Conservation (phyloP, 2,329 filamentous ascomycete species). For the Tolypocladium guangdongense region DNA sequence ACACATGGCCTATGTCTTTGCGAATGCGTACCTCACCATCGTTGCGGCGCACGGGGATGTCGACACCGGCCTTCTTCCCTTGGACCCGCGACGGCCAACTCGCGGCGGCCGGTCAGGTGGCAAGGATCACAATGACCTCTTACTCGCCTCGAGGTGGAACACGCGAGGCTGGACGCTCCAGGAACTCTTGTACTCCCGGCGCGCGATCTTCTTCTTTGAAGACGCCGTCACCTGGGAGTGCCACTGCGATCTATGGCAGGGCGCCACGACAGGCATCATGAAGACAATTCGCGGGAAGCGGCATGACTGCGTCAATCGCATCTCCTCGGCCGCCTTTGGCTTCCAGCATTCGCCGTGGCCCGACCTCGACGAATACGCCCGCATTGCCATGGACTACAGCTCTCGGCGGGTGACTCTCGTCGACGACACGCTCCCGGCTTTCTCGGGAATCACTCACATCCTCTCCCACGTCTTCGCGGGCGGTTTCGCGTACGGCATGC, state of each 20-base stretch:
- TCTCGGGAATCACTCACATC: constrained; percentile 30
- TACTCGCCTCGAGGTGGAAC: constrained; percentile 27
- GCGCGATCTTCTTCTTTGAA: constrained; percentile 32
- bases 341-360: constrained; percentile 32
- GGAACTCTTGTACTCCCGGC: constrained; percentile 30
- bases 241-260: constrained; percentile 32
- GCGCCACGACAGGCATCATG: constrained; percentile 17
- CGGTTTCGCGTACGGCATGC: constrained; percentile 34
- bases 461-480: constrained; percentile 29
- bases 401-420: constrained; percentile 25
- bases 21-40: constrained; percentile 33
- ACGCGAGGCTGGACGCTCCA: constrained; percentile 32
- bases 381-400: constrained; percentile 32
- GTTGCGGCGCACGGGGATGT: constrained; percentile 30
- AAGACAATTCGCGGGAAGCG: constrained; percentile 20
- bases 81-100: constrained; percentile 21
- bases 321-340: constrained; percentile 22
- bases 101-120: constrained; percentile 13
- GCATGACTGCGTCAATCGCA: constrained; percentile 19
- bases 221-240: constrained; percentile 33
- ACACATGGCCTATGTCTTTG: constrained; percentile 34
- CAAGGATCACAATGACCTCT: constrained; percentile 25
- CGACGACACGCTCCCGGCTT: constrained; percentile 31
- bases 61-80: constrained; percentile 23
- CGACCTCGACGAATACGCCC: constrained; percentile 33